Conservation (phyloP, 2,329 filamentous ascomycete species). For the Aspergillus fischeri region DNA sequence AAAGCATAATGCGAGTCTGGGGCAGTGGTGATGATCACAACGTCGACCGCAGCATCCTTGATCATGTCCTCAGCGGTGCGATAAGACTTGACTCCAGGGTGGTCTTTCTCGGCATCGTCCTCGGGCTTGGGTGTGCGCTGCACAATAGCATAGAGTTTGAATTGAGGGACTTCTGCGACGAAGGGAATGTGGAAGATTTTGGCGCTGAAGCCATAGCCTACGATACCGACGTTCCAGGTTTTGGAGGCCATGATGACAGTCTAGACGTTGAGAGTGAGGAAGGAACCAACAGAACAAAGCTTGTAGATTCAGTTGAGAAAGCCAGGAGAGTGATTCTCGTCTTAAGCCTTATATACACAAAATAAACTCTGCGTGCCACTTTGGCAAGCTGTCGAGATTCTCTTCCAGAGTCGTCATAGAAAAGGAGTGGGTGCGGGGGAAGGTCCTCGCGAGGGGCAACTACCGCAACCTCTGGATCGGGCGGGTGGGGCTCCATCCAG, state of each 20-base stretch:
- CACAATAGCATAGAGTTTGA: slow-evolving; percentile 70
- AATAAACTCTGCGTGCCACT: not conserved
- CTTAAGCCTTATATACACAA: not conserved
- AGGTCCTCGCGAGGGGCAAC: slow-evolving; percentile 31
- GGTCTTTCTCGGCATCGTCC: slow-evolving; percentile 65
- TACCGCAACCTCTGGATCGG: slow-evolving; percentile 32
- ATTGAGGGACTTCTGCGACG: slow-evolving; percentile 58
- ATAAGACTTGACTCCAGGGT: slow-evolving; percentile 63
- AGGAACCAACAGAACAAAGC: not conserved
- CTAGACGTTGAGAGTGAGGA: not conserved
- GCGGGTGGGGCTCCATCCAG: slow-evolving; percentile 36
- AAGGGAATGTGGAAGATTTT: slow-evolving; percentile 84
- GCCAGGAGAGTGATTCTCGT: not conserved
- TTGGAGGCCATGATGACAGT: slow-evolving; percentile 37
- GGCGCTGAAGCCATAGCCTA: slow-evolving; percentile 62
- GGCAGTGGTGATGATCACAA: slow-evolving; percentile 68
- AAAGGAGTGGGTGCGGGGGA: slow-evolving; percentile 23
- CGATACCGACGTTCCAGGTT: slow-evolving; percentile 54
- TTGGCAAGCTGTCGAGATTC: not conserved
- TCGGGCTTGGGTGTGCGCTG: slow-evolving; percentile 64
- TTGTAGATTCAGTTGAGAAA: not conserved
- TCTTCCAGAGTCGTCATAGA: slow-evolving; percentile 2
- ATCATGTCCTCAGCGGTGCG: slow-evolving; percentile 60
- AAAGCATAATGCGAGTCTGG: slow-evolving; percentile 68
- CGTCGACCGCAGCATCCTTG: slow-evolving; percentile 61